A percentile compares a stretch with the other conserved stretches of the same genome.
phyloP scores from a whole-genome alignment of 176 grass and related monocot species.

The Oryza punctata region DNA sequence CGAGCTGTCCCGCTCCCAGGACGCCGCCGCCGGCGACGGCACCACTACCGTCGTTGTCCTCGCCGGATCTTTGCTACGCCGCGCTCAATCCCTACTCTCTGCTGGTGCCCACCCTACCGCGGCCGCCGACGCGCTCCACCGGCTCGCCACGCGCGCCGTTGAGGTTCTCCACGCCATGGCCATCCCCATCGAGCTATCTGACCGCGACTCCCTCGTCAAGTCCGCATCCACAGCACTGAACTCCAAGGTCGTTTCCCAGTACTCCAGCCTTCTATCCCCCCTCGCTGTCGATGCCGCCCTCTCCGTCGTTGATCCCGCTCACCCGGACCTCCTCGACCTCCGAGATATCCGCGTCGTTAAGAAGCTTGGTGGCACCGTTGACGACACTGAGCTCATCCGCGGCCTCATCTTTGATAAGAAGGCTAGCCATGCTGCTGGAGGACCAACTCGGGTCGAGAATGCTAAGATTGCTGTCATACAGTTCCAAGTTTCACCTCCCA shows the following conservation, averaged over 20 bases:
- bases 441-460: slow-evolving; percentile 66
- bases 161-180: slow-evolving; percentile 72
- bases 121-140: slow-evolving; percentile 72
- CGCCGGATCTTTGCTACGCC: slow-evolving; percentile 66
- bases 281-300: slow-evolving; percentile 79
- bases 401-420: slow-evolving; percentile 95
- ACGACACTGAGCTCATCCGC: slow-evolving; percentile 74
- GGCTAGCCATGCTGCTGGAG: slow-evolving; percentile 77
- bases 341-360: slow-evolving; percentile 78
- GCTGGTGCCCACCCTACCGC: slow-evolving; percentile 73
- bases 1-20: slow-evolving; percentile 89
- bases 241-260: slow-evolving; percentile 88
- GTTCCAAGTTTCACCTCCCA: slow-evolving; percentile 91
- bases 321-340: slow-evolving; percentile 78
- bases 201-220: slow-evolving; percentile 79
- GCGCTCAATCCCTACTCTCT: slow-evolving; percentile 54
- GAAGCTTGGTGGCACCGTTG: slow-evolving; percentile 81
- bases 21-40: slow-evolving; percentile 74
- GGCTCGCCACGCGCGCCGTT: slow-evolving; percentile 57
- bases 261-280: slow-evolving; percentile 79
- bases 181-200: slow-evolving; percentile 72
- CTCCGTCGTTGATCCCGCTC: slow-evolving; percentile 72
- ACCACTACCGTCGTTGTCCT: slow-evolving; percentile 81
- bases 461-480: slow-evolving; percentile 97
- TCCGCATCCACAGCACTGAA: slow-evolving; percentile 85